Percentiles rank a stretch among this genome's conserved stretches.
Conservation (phyloP, 2,329 filamentous ascomycete genomes). For the Fusarium multiceps region DNA sequence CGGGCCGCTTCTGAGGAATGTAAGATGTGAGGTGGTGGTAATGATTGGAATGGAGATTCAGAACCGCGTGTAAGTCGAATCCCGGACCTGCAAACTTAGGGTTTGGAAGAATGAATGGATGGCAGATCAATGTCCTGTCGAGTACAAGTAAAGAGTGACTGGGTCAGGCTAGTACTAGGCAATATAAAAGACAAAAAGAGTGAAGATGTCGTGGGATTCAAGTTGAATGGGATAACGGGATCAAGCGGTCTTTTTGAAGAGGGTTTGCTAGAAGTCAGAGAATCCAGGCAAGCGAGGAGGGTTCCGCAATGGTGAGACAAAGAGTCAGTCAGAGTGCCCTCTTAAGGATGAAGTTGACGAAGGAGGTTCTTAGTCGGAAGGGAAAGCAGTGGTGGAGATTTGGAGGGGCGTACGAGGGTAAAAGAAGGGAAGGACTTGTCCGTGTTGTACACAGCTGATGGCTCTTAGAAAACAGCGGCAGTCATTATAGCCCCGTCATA, state of each 20-base stretch:
- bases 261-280: constrained; percentile 32
- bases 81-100: constrained; percentile 6
- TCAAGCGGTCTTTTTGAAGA: constrained; percentile 47
- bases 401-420: constrained; percentile 52
- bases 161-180: constrained; percentile 23
- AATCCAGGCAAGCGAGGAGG: constrained; percentile 48
- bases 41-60: constrained; percentile 35
- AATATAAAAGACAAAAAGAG: constrained; percentile 37
- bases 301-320: constrained; percentile 50
- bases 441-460: constrained; percentile 30
- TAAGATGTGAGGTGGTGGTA: constrained; percentile 19
- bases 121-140: constrained; percentile 18
- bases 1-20: constrained; percentile 28
- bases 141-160: constrained; percentile 40
- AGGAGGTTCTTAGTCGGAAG: constrained; percentile 48
- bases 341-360: constrained; percentile 49
- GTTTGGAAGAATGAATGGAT: constrained; percentile 26
- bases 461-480: constrained; percentile 42
- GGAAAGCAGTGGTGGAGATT: constrained; percentile 42
- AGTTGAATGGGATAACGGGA: constrained; percentile 31
- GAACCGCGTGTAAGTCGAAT: constrained; percentile 19
- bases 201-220: constrained; percentile 36
- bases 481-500: constrained; percentile 46
- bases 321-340: constrained; percentile 48
- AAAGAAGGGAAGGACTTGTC: constrained; percentile 51